These are phyloP conservation scores for Styphnolobium japonicum DNA, from an alignment of 306 rosid genomes.

Conservation along the genomic window DNA sequence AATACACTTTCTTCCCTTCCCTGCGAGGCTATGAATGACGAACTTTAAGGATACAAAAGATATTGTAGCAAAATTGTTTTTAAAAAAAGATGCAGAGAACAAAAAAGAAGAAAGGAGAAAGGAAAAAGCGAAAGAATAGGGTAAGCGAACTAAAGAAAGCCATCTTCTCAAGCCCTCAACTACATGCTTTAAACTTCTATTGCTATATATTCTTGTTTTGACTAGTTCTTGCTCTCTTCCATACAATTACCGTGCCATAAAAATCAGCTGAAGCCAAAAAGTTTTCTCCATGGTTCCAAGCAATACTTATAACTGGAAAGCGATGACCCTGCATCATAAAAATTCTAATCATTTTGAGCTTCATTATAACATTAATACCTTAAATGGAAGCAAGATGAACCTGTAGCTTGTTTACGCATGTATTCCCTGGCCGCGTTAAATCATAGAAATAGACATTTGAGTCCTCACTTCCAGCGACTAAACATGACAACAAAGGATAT, in stretches of 20 bases:
- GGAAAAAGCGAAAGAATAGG: not conserved
- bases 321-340: constrained; percentile 81
- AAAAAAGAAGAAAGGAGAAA: not conserved
- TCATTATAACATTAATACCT: not conserved
- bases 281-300: constrained; percentile 97
- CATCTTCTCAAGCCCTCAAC: constrained; percentile 20
- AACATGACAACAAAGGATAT: constrained; percentile 24
- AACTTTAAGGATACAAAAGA: constrained; percentile 5
- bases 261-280: constrained; percentile 92
- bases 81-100: not conserved
- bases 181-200: constrained; percentile 6
- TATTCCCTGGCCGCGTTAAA: constrained; percentile 82
- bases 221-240: constrained; percentile 85
- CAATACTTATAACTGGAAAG: constrained; percentile 80
- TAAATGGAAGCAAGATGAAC: constrained; percentile 36
- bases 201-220: constrained; percentile 33
- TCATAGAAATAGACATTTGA: constrained; percentile 97
- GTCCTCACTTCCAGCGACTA: constrained; percentile 99
- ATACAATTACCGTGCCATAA: constrained; percentile 84
- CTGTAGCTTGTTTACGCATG: constrained; percentile 99
- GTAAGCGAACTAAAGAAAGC: constrained; percentile 19
- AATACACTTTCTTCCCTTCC: constrained; percentile 24
- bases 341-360: constrained; percentile 23
- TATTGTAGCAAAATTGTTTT: not conserved
- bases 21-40: constrained; percentile 11